Evolutionary conservation across 768 basidiomycete genomes (phyloP), one percentile per base, ranked within the genome.

Genomic region (Lactarius deliciosus): DNA sequence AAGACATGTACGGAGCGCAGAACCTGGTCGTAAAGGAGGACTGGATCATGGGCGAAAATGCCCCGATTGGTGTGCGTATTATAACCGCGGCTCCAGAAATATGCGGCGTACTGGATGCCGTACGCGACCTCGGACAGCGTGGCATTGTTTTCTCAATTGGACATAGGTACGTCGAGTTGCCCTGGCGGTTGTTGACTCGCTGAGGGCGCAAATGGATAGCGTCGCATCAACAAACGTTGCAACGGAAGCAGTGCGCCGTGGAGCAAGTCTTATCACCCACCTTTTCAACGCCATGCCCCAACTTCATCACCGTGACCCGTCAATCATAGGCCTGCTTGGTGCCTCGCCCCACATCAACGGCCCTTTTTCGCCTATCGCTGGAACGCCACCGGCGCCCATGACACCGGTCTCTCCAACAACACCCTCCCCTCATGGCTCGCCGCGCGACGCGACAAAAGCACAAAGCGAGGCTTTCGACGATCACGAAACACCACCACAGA

Each of bases 261-360:
- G 94, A 22, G 91, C 92, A 7, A 82, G 86, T n/a, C 84, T 94
- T 64, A 92, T 96, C 70, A 96, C 94, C 0, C 94, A 96, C 76
- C 80, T 96, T 30, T 95, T 94, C 86, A 96, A 96, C 70, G 92
- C 93, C 8, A 94, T 94, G 93, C 91, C 91, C 16, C 91, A 90
- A 72, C 76, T 92, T 45, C 90, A 96, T 74, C 94, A 96, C 74
- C 85, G 94, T 40, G 93, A 95, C 74, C 94, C 94, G 13, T 91
- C 91, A 13, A 92, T 96, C 73, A 93, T 96, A 64, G 94, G 94
- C 32, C 82, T 96, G 9, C 78, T 96, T 61, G 92, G 92, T 32
- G 85, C 92, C 47, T 89, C 88, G 16, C 90, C 88, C 1, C 82
- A 85, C 72, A 76, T 86, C 43, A 81, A 81, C 28, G 79, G 81